Evolutionary conservation across 2,329 filamentous ascomycete genomes (phyloP), one percentile per base, ranked within the genome.

Genomic region (Dendryphion nanum): DNA sequence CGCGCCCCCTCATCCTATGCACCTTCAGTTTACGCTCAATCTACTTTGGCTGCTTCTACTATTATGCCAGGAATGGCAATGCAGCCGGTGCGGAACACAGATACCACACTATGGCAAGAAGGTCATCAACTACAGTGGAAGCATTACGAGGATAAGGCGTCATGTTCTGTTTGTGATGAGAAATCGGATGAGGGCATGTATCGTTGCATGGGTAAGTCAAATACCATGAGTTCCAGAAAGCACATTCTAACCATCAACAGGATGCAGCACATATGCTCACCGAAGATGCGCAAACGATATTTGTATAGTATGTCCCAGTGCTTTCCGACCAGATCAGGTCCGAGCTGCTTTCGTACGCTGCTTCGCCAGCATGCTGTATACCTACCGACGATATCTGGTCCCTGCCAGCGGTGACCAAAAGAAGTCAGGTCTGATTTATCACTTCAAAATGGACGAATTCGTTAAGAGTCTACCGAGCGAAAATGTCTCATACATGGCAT

Each of bases 31-130:
- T 93, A 93, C 57, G 87, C 87, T 1, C 85, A 87, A 53, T 91
- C 86, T n/a, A 93, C 88, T 1, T 70, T 93, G 31, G 87, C 87
- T 2, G 87, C 87, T 6, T 90, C 86, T 5, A 93, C 87, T 2
- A 82, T 93, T 52, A 90, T 93, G 86, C 87, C 88, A 23, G 86
- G 83, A 53, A 85, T 89, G 77, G 77, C 88, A 43, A 78, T 89
- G 45, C 86, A 90, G 55, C 85, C 85, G 1, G 86, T 91, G 6
- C 74, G 75, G 32, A 88, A 91, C 56, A 89, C 86, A 0, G 85
- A 89, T 33, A 87, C 82, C 1, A 87, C 78, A 0, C 81, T 88
- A 33, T 93, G 87, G 87, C 84, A 89, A 1, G 87, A 93, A 63
- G 87, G 87, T 0, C 87, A 93, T 68, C 90, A 85, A 64, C 79